phyloP scores from a whole-genome alignment of 2,329 filamentous ascomycete genomes.

The Ilyonectria mors-panacis region DNA sequence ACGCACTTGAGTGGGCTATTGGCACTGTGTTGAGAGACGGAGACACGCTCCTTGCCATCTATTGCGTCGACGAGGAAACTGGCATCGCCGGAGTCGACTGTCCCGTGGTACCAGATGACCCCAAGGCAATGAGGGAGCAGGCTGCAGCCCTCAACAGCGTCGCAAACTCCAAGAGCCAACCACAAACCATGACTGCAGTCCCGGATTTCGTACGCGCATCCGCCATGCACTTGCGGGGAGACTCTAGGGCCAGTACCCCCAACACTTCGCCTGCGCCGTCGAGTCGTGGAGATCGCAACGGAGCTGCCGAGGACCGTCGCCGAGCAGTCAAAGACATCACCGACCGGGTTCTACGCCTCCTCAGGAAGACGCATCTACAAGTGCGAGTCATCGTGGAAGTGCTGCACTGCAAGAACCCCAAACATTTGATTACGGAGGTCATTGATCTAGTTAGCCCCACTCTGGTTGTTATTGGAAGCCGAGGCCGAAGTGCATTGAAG shows the following conservation, averaged over 20 bases:
- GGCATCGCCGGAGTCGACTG: conserved; percentile 66
- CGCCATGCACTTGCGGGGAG: conserved; percentile 46
- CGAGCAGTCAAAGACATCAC: conserved; percentile 88
- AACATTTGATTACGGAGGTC: conserved; percentile 96
- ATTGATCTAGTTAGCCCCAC: conserved; percentile 95
- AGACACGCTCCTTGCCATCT: conserved; percentile 93
- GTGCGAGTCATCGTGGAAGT: conserved; percentile 96
- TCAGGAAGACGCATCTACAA: conserved; percentile 93
- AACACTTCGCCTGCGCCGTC: conserved; percentile 64
- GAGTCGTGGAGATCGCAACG: conserved; percentile 66
- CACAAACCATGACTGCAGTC: conserved; percentile 52
- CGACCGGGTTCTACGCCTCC: conserved; percentile 84
- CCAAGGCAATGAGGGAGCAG: conserved; percentile 82
- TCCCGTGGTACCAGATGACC: conserved; percentile 78
- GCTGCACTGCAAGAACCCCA: conserved; percentile 97
- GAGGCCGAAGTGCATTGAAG: conserved; percentile 92
- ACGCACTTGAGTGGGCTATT: conserved; percentile 97
- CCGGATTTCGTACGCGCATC: conserved; percentile 53
- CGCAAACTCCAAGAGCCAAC: conserved; percentile 56
- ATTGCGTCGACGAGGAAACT: conserved; percentile 91
- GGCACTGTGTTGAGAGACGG: conserved; percentile 95
- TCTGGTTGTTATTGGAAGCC: conserved; percentile 91
- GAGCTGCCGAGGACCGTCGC: conserved; percentile 83
- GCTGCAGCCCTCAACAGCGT: conserved; percentile 79
- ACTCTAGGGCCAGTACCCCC: conserved; percentile 52